phyloP scores from a whole-genome alignment of 73 alveolate species.

The Paramecium bursaria region DNA sequence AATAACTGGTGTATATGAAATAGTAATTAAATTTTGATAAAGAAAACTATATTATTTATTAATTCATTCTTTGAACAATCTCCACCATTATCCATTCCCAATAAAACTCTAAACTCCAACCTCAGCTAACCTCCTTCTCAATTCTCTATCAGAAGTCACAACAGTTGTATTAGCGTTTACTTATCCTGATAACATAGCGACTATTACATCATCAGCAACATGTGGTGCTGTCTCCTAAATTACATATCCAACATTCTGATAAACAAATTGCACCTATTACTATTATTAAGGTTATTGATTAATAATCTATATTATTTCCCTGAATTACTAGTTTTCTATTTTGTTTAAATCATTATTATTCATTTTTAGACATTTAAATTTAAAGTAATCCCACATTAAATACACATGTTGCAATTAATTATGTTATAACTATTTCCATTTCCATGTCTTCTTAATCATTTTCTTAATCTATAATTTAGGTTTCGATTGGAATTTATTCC shows the following conservation, averaged over 20 bases:
- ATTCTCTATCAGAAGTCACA: conserved; percentile 48
- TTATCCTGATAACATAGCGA: background rate
- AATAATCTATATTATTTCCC: too few relatives aligned
- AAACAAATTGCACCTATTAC: too few relatives aligned
- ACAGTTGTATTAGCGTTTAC: conserved; percentile 17
- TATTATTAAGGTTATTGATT: too few relatives aligned
- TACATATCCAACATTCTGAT: too few relatives aligned
- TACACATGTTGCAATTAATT: background rate
- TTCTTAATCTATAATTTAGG: conserved; percentile 23
- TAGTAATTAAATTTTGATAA: background rate
- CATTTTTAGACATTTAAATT: conserved; percentile 22
- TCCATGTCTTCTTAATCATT: background rate
- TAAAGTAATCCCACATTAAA: conserved; percentile 50
- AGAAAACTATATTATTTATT: too few relatives aligned
- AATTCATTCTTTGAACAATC: too few relatives aligned
- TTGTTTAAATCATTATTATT: background rate
- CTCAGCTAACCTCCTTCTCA: background rate
- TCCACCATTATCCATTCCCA: conserved; percentile 56
- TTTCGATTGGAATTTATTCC: conserved; percentile 33
- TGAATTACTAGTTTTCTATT: too few relatives aligned
- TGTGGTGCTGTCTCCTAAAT: conserved; percentile 18
- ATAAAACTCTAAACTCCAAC: conserved; percentile 22
- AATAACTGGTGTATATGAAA: conserved; percentile 9
- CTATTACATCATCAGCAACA: conserved; percentile 48
- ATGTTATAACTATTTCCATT: background rate